phyloP scores from a whole-genome alignment of 768 basidiomycete species.

The Amanita rimosa region DNA sequence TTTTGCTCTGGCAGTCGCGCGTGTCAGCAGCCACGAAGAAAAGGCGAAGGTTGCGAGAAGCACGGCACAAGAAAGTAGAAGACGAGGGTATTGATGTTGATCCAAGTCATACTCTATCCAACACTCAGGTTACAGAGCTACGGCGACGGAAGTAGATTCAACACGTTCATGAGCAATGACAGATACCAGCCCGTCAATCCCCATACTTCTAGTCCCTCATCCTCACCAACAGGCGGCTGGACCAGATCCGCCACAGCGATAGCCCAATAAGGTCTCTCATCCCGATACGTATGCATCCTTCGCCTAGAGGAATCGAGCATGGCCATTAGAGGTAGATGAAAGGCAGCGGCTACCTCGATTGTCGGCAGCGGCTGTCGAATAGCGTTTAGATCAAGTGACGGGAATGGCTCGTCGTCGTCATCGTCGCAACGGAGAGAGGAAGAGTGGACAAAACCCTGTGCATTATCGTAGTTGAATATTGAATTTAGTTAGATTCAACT shows the following conservation, averaged over 20 bases:
- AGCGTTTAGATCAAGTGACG: slow-evolving; percentile 43
- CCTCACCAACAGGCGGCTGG: slow-evolving; percentile 20
- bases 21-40: slow-evolving; percentile 11
- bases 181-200: slow-evolving; percentile 82
- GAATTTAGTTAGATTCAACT: too few relatives aligned
- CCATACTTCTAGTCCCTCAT: slow-evolving; percentile 60
- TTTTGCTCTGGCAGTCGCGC: slow-evolving; percentile 60
- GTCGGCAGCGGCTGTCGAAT: slow-evolving; percentile 36
- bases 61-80: slow-evolving; percentile 27
- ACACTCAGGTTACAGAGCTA: background rate
- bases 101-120: background rate
- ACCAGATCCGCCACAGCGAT: slow-evolving; percentile 56
- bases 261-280: slow-evolving; percentile 47
- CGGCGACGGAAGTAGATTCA: slow-evolving; percentile 17
- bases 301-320: slow-evolving; percentile 37
- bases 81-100: slow-evolving; percentile 4
- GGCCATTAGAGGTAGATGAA: slow-evolving; percentile 57
- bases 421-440: background rate
- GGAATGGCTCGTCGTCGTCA: slow-evolving; percentile 34
- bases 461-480: background rate
- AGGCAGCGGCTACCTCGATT: slow-evolving; percentile 55
- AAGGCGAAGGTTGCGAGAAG: slow-evolving; percentile 9
- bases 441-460: slow-evolving; percentile 19
- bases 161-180: slow-evolving; percentile 43
- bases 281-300: slow-evolving; percentile 44